These are phyloP conservation scores for Rubia tinctorum DNA, from an alignment of 305 asterid genomes.

Conservation along the genomic window DNA sequence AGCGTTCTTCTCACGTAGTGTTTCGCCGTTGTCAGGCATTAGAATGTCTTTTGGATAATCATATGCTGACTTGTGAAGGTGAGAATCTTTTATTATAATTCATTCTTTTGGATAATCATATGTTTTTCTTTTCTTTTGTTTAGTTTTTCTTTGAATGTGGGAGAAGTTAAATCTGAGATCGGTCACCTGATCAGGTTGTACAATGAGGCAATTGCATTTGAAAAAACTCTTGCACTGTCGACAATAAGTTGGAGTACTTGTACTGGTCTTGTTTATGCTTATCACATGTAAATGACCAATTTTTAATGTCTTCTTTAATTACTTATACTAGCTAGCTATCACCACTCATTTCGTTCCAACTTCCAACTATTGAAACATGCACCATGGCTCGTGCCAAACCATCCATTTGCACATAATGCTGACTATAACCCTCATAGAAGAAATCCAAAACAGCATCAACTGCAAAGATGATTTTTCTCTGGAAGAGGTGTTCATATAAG, in stretches of 20 bases:
- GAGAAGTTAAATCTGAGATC: too few relatives aligned
- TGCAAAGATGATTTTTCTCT: conserved; percentile 15
- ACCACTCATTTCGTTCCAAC: conserved; percentile 2
- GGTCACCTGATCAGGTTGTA: too few relatives aligned
- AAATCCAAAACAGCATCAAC: conserved; percentile 44
- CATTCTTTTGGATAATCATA: too few relatives aligned
- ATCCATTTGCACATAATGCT: conserved; percentile 91
- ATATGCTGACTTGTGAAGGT: conserved; percentile 99
- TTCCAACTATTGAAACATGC: conserved; percentile 47
- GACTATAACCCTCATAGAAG: conserved; percentile 79
- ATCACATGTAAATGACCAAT: conserved; percentile 75
- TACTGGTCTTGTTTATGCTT: conserved; percentile 96
- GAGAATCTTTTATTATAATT: conserved; percentile 17
- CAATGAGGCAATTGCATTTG: too few relatives aligned
- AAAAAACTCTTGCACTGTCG: conserved; percentile 94
- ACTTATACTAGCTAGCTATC: background rate
- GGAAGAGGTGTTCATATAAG: conserved; percentile 22
- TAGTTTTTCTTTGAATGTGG: too few relatives aligned
- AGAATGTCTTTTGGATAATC: conserved; percentile 93
- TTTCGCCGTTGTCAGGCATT: conserved; percentile 64
- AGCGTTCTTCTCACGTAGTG: background rate
- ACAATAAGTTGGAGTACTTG: conserved; percentile 86
- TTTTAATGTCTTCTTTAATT: background rate
- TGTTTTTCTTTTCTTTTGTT: too few relatives aligned
- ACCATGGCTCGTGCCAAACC: conserved; percentile 76